phyloP scores from a whole-genome alignment of 106 monocot genomes.

The Acanthochlamys bracteata region DNA sequence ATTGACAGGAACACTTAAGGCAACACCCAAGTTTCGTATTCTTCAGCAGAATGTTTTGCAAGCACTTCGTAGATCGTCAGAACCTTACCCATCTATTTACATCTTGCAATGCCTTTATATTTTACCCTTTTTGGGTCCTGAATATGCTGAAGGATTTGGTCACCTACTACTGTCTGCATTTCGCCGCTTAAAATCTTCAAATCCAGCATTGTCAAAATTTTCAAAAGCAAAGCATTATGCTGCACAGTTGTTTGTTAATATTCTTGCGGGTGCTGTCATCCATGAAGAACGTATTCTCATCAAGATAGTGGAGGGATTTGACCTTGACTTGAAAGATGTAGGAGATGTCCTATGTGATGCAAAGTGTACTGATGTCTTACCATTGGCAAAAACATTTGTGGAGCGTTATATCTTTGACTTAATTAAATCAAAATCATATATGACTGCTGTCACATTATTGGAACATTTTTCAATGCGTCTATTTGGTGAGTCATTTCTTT shows the following conservation, averaged over 20 bases:
- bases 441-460: constrained; percentile 58
- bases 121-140: constrained; percentile 61
- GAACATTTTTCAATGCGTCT: constrained; percentile 53
- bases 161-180: constrained; percentile 81
- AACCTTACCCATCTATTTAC: constrained; percentile 62
- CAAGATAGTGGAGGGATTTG: constrained; percentile 68
- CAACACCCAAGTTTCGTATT: constrained; percentile 66
- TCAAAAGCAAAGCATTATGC: constrained; percentile 56
- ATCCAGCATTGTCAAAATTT: constrained; percentile 25
- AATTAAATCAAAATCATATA: constrained; percentile 61
- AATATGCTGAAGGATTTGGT: constrained; percentile 83
- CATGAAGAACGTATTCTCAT: constrained; percentile 84
- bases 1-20: constrained; percentile 59
- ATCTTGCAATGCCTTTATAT: constrained; percentile 75
- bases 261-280: constrained; percentile 36
- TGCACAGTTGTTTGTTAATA: constrained; percentile 46
- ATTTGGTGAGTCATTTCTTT: constrained; percentile 45
- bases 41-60: constrained; percentile 63
- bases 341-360: constrained; percentile 36
- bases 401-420: constrained; percentile 33
- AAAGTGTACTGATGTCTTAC: constrained; percentile 28
- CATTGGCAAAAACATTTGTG: constrained; percentile 34
- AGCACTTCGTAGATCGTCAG: constrained; percentile 51
- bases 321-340: constrained; percentile 65
- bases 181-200: constrained; percentile 33